A percentile compares a stretch with the other conserved stretches of the same genome.
phyloP scores from a whole-genome alignment of 2,329 filamentous ascomycete genomes.

The Botryotinia narcissicola region DNA sequence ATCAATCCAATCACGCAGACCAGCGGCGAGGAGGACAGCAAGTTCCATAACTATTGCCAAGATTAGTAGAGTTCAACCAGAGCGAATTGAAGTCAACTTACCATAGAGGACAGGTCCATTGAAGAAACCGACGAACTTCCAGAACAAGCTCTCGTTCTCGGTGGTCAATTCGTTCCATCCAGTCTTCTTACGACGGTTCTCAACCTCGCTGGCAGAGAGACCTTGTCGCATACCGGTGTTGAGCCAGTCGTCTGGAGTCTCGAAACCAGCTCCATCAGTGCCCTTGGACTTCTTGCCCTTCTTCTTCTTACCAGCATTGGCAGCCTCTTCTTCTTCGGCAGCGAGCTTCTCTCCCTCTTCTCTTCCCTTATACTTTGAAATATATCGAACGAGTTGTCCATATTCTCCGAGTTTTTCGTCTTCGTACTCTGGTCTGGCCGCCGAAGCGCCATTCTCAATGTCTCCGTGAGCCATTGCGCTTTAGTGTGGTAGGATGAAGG shows the following conservation, averaged over 20 bases:
- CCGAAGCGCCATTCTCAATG: constrained; percentile 18
- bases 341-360: constrained; percentile 48
- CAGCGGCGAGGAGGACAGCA: constrained; percentile 69
- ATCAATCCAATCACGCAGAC: constrained; percentile 74
- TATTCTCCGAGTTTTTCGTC: constrained; percentile 54
- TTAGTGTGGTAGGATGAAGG: constrained; percentile 11
- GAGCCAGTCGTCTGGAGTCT: constrained; percentile 63
- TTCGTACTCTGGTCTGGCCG: constrained; percentile 23
- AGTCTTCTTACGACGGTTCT: constrained; percentile 60
- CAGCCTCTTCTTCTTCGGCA: constrained; percentile 44
- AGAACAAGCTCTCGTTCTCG: constrained; percentile 73
- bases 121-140: constrained; percentile 75
- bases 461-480: constrained; percentile 20
- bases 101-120: constrained; percentile 74
- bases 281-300: constrained; percentile 54
- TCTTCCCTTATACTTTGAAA: constrained; percentile 63
- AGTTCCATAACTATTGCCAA: constrained; percentile 65
- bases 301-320: constrained; percentile 36
- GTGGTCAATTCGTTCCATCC: constrained; percentile 71
- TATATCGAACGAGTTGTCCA: constrained; percentile 63
- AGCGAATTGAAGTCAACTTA: constrained; percentile 44
- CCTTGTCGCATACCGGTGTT: constrained; percentile 65
- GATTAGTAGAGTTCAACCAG: constrained; percentile 20
- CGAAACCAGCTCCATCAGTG: constrained; percentile 40
- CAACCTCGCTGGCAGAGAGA: constrained; percentile 58